These are phyloP conservation scores for Sclerotinia spermophila DNA, from an alignment of 2,329 filamentous ascomycete species.

Conservation along the genomic window DNA sequence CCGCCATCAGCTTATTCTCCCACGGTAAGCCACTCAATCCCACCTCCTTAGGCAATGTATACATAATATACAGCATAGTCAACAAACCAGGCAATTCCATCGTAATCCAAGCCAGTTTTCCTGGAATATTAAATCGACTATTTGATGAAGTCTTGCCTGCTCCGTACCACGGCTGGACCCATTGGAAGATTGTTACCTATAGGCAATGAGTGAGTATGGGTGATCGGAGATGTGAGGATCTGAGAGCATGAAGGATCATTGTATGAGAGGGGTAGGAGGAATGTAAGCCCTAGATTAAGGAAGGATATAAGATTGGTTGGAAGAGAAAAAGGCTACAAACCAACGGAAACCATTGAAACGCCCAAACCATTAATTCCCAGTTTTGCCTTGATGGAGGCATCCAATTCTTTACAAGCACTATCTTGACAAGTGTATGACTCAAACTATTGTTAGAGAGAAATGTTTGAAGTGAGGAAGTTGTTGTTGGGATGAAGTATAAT, in stretches of 20 bases:
- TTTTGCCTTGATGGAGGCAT: constrained; percentile 56
- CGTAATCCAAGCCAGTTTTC: constrained; percentile 78
- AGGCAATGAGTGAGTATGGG: not conserved
- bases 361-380: constrained; percentile 50
- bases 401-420: constrained; percentile 36
- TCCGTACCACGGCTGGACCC: constrained; percentile 72
- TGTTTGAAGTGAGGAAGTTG: not conserved
- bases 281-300: not conserved
- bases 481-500: not conserved
- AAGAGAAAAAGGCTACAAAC: constrained; percentile 39
- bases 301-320: not conserved
- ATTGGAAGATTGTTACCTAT: constrained; percentile 71
- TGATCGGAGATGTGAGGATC: not conserved
- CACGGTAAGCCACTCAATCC: constrained; percentile 63
- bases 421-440: constrained; percentile 12
- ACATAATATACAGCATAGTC: constrained; percentile 76
- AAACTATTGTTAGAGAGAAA: not conserved
- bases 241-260: not conserved
- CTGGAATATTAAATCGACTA: constrained; percentile 79
- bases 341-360: constrained; percentile 48
- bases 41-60: constrained; percentile 55
- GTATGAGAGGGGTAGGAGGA: not conserved
- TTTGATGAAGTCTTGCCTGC: constrained; percentile 85
- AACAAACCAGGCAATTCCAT: constrained; percentile 83
- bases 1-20: constrained; percentile 74